phyloP scores from a whole-genome alignment of 2,329 filamentous ascomycete genomes.

The Fusarium agapanthi region DNA sequence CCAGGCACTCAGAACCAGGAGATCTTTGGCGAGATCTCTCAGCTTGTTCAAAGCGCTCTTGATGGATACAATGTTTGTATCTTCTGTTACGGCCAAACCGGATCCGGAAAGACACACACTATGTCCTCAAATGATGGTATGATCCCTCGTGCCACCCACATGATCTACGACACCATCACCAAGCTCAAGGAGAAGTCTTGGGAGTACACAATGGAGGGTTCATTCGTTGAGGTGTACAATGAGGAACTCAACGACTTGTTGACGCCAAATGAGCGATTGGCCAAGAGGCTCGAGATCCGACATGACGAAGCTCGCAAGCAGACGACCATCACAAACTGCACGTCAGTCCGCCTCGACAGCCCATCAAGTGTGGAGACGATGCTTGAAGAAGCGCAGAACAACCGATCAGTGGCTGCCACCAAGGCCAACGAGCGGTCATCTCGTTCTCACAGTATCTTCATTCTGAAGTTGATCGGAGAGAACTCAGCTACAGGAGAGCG shows the following conservation, averaged over 20 bases:
- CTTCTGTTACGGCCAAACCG: constrained; percentile 97
- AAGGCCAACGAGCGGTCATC: constrained; percentile 96
- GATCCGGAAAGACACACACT: constrained; percentile 94
- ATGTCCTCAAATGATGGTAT: constrained; percentile 94
- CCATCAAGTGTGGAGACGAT: constrained; percentile 82
- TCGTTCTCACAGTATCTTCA: constrained; percentile 95
- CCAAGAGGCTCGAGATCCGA: constrained; percentile 84
- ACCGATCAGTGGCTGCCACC: constrained; percentile 93
- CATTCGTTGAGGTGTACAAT: constrained; percentile 98
- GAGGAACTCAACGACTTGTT: constrained; percentile 94
- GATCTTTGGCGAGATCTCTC: constrained; percentile 95
- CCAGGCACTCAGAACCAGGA: constrained; percentile 81
- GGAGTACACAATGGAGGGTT: constrained; percentile 93
- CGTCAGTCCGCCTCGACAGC: constrained; percentile 78
- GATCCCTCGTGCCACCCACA: constrained; percentile 91
- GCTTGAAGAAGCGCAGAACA: constrained; percentile 80
- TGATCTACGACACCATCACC: constrained; percentile 91
- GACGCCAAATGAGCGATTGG: constrained; percentile 62
- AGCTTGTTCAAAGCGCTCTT: constrained; percentile 93
- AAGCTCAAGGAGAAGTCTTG: constrained; percentile 90
- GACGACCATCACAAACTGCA: constrained; percentile 83
- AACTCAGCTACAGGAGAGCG: constrained; percentile 82
- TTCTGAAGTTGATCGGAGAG: constrained; percentile 77
- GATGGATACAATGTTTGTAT: constrained; percentile 99
- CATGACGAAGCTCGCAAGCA: constrained; percentile 86